Conservation (phyloP, 2,329 filamentous ascomycete species). For the Clathrospora elynae region DNA sequence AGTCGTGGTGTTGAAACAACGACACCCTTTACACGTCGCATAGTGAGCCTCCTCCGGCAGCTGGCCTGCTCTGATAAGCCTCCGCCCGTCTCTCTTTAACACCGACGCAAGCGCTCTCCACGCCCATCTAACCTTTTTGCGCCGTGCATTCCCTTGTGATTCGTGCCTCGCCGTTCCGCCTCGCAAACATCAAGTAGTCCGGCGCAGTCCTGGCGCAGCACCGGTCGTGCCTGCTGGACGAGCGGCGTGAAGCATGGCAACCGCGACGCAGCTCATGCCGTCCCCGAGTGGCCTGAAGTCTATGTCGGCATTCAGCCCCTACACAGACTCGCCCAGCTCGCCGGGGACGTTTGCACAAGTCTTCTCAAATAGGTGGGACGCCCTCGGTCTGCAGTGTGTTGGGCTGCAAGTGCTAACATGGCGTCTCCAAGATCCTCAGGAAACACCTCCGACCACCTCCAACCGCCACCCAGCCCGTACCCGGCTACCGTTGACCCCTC, state of each 20-base stretch:
- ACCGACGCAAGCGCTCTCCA: conserved; percentile 20
- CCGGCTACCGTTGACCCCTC: conserved; percentile 75
- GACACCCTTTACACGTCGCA: conserved; percentile 6
- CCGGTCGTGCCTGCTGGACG: conserved; percentile 19
- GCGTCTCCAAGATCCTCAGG: conserved; percentile 48
- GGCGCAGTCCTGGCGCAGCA: conserved; percentile 34
- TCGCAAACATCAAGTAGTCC: conserved; percentile 19
- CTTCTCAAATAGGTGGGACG: conserved; percentile 53
- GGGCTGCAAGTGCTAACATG: conserved; percentile 34
- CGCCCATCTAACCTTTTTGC: conserved; percentile 27
- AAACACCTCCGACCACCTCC: conserved; percentile 54
- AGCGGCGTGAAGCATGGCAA: conserved; percentile 44
- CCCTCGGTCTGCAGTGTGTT: conserved; percentile 30
- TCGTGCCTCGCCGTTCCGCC: conserved; percentile 28
- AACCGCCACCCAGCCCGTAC: conserved; percentile 58
- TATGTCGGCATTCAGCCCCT: conserved; percentile 53
- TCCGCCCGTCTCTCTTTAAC: conserved; percentile 17
- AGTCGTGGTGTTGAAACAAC: conserved; percentile 26
- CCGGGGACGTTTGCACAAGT: conserved; percentile 52
- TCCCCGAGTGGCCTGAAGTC: conserved; percentile 51
- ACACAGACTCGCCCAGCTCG: conserved; percentile 57
- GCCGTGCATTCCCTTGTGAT: conserved; percentile 31
- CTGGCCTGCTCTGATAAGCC: conserved; percentile 31
- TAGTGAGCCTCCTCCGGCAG: conserved; percentile 25
- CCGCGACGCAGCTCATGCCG: conserved; percentile 53